These are phyloP conservation scores for Rhynchosporium secalis DNA, from an alignment of 2,329 filamentous ascomycete genomes.

Conservation along the genomic window DNA sequence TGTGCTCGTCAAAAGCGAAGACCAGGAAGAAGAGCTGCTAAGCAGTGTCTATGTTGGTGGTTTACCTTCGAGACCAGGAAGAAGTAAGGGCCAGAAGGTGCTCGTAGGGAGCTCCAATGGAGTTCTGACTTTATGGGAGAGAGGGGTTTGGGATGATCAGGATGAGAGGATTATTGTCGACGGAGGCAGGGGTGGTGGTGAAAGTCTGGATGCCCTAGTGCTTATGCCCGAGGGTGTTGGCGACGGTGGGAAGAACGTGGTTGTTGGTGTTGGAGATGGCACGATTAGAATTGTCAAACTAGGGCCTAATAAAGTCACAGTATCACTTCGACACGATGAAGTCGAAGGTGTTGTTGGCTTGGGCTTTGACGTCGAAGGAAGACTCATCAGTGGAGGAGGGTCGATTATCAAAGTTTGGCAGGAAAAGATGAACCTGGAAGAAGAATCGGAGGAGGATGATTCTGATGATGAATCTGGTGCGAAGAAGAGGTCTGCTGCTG, in stretches of 20 bases:
- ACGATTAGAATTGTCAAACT: slow-evolving; percentile 75
- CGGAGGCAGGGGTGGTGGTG: slow-evolving; percentile 60
- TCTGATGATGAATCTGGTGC: slow-evolving; percentile 48
- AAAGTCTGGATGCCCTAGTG: slow-evolving; percentile 78
- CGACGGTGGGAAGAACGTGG: slow-evolving; percentile 69
- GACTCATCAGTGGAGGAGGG: slow-evolving; percentile 89
- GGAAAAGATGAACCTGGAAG: slow-evolving; percentile 58
- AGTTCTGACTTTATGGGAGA: slow-evolving; percentile 90
- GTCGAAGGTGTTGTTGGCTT: slow-evolving; percentile 81
- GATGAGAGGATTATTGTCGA: slow-evolving; percentile 84
- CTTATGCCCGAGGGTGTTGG: slow-evolving; percentile 70
- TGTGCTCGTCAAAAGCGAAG: slow-evolving; percentile 84
- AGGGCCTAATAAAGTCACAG: slow-evolving; percentile 68
- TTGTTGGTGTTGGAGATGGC: slow-evolving; percentile 81
- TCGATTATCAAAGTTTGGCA: slow-evolving; percentile 87
- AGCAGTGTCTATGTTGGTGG: slow-evolving; percentile 77
- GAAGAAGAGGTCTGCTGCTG: slow-evolving; percentile 35
- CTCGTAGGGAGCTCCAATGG: slow-evolving; percentile 76
- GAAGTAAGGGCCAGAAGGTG: slow-evolving; percentile 72
- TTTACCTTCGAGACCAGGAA: slow-evolving; percentile 60
- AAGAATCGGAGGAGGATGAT: slow-evolving; percentile 49
- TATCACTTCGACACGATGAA: slow-evolving; percentile 73
- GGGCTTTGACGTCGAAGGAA: slow-evolving; percentile 79
- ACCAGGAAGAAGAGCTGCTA: slow-evolving; percentile 93
- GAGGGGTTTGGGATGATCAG: slow-evolving; percentile 92